Evolutionary conservation across 2,329 filamentous ascomycete genomes (phyloP).

Genomic region (Diaporthe sp.): DNA sequence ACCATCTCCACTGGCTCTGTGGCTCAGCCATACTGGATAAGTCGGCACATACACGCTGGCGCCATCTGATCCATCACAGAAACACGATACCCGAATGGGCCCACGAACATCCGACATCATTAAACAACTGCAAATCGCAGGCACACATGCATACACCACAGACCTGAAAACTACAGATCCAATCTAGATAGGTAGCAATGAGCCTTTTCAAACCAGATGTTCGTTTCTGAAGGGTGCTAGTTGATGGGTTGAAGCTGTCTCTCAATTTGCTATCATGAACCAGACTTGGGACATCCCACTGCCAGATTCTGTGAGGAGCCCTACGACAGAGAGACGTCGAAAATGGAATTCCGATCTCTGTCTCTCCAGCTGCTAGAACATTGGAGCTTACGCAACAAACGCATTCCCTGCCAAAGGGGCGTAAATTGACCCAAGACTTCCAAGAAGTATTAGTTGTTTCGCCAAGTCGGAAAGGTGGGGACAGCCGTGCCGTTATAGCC

Average conservation of each 20-base stretch:
- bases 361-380: not conserved
- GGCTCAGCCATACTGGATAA: constrained; percentile 5
- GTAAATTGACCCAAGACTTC: constrained; percentile 12
- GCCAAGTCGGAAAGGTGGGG: constrained; percentile 6
- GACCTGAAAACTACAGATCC: not conserved
- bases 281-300: not conserved
- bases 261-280: not conserved
- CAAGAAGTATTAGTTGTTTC: not conserved
- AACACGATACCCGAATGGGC: not conserved
- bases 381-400: not conserved
- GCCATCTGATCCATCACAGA: constrained; percentile 2
- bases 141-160: not conserved
- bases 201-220: too few species aligned
- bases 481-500: not conserved
- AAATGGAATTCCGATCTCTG: not conserved
- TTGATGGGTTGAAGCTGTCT: not conserved
- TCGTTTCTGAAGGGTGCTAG: not conserved
- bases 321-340: not conserved
- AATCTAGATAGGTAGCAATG: not conserved
- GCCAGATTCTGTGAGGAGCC: not conserved
- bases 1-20: not conserved
- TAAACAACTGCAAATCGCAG: not conserved
- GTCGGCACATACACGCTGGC: not conserved
- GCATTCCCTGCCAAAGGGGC: not conserved
- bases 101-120: not conserved